These are phyloP conservation scores for Talaromyces stipitatus DNA, from an alignment of 495 filamentous ascomycete species.

Conservation along the genomic window DNA sequence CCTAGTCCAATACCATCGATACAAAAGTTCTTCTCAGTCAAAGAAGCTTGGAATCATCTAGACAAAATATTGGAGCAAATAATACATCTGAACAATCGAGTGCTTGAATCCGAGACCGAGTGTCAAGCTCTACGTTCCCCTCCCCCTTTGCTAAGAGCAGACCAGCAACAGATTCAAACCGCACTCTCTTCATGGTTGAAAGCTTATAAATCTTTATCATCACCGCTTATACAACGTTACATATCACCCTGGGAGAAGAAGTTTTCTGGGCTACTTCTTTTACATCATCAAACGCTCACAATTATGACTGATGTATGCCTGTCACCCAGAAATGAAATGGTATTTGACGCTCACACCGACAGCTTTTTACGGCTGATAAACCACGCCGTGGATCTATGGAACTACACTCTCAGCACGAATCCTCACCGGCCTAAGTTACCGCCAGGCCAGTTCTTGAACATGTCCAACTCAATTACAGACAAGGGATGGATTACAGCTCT, in stretches of 20 bases:
- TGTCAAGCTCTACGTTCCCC: not conserved
- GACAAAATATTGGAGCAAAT: not conserved
- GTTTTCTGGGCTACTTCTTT: conserved; percentile 14
- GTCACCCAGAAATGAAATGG: conserved; percentile 16
- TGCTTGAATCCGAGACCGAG: not conserved
- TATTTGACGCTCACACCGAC: conserved; percentile 24
- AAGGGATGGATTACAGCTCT: conserved; percentile 36
- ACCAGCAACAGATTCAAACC: not conserved
- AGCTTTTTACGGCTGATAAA: conserved; percentile 23
- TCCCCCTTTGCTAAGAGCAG: not conserved
- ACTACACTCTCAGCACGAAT: conserved; percentile 1
- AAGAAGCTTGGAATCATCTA: not conserved
- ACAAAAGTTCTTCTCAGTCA: not conserved
- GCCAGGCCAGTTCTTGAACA: not conserved
- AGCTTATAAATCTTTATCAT: not conserved
- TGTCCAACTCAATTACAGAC: conserved; percentile 21
- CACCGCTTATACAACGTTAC: not conserved
- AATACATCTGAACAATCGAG: not conserved
- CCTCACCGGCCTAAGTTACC: not conserved
- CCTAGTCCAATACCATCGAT: not conserved
- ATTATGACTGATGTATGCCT: conserved; percentile 32
- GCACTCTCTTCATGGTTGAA: not conserved
- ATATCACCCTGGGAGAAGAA: not conserved
- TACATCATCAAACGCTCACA: conserved; percentile 30
- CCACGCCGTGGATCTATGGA: conserved; percentile 4